A percentile compares a stretch with the other conserved stretches of the same genome.
Evolutionary conservation across 257 asterid genomes (phyloP).

Genomic region (Marsdenia floribunda): DNA sequence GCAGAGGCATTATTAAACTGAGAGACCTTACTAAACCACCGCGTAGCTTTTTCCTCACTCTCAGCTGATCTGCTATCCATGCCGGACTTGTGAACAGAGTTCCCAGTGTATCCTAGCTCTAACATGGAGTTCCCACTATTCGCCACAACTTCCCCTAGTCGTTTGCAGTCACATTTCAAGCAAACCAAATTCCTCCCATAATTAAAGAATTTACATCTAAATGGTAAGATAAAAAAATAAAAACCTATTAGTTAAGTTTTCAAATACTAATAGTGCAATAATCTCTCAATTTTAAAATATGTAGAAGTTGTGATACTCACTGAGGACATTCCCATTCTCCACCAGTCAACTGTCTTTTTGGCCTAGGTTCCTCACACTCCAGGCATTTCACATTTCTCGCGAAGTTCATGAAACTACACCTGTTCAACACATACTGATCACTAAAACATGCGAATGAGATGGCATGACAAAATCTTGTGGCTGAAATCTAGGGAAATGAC

Average conservation of each 20-base stretch:
- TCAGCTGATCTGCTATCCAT: conserved; percentile 21
- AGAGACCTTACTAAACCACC: conserved; percentile 31
- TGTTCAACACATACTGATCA: conserved; percentile 31
- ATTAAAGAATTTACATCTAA: conserved; percentile 79
- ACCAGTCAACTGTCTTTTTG: conserved; percentile 64
- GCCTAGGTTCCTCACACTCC: conserved; percentile 86
- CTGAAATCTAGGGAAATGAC: background rate
- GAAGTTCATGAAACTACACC: conserved; percentile 94
- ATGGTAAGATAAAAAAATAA: background rate
- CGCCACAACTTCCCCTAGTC: conserved; percentile 47
- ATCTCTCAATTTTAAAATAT: conserved; percentile 3
- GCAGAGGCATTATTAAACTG: conserved; percentile 24
- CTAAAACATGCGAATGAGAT: background rate
- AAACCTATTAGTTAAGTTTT: background rate
- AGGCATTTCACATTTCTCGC: conserved; percentile 83
- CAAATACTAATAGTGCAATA: background rate
- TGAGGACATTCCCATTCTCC: conserved; percentile 97
- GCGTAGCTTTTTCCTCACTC: conserved; percentile 36
- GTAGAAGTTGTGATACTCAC: conserved; percentile 40
- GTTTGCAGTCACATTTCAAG: conserved; percentile 70
- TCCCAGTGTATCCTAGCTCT: conserved; percentile 21
- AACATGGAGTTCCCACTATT: conserved; percentile 27
- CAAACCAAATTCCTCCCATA: conserved; percentile 72
- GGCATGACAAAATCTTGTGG: background rate
- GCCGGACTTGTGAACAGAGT: conserved; percentile 20